phyloP scores from a whole-genome alignment of 169 alveolate genomes.

The Theileria orientalis region DNA sequence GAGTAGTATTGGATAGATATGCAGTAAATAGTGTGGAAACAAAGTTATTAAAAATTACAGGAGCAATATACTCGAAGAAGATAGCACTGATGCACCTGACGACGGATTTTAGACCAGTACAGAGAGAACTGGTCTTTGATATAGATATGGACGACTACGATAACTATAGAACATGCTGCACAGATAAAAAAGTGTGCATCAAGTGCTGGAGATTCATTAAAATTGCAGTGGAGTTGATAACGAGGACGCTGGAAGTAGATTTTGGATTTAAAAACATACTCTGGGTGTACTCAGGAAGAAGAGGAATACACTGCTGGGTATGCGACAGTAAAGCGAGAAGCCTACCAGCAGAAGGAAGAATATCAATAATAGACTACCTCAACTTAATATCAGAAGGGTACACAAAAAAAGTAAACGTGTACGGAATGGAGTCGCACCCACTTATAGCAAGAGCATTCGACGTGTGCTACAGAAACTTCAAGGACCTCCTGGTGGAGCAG shows the following conservation, averaged over 20 bases:
- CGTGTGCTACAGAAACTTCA: conserved; percentile 60
- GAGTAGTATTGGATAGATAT: no score
- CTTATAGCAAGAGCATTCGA: conserved; percentile 50
- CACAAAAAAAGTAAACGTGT: conserved; percentile 69
- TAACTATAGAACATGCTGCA: conserved; percentile 96
- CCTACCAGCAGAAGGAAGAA: conserved; percentile 73
- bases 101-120: conserved; percentile 71
- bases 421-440: conserved; percentile 41
- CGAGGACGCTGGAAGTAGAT: conserved; percentile 86
- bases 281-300: conserved; percentile 97
- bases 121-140: conserved; percentile 94
- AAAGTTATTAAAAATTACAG: conserved; percentile 77
- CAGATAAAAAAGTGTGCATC: conserved; percentile 91
- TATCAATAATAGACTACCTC: conserved; percentile 74
- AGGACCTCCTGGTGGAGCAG: conserved; percentile 49
- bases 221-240: conserved; percentile 75
- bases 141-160: conserved; percentile 99
- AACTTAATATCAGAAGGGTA: conserved; percentile 69
- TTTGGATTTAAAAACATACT: conserved; percentile 91
- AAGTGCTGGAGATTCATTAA: conserved; percentile 93
- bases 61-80: conserved; percentile 91
- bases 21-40: neutral
- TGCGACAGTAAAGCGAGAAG: conserved; percentile 82
- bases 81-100: conserved; percentile 76
- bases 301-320: conserved; percentile 99